These are phyloP conservation scores for Coemansia sp. DNA, from an alignment of 192 early-diverging fungal genomes.

Conservation along the genomic window DNA sequence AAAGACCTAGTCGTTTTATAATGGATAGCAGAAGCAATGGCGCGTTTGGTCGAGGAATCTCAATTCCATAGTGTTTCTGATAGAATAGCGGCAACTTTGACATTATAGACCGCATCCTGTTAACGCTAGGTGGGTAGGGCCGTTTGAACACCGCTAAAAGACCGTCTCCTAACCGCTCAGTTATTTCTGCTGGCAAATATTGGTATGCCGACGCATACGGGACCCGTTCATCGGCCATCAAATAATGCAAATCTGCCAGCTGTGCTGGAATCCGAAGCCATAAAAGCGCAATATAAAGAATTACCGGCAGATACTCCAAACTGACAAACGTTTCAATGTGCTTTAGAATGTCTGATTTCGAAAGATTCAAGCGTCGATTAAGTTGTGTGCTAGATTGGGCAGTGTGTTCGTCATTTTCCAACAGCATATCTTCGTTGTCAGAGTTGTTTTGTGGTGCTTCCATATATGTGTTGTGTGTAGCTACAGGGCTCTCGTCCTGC, in stretches of 20 bases:
- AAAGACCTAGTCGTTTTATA: constrained; percentile 23
- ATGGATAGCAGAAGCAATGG: constrained; percentile 23
- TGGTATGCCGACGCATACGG: constrained; percentile 28
- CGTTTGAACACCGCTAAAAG: constrained; percentile 12
- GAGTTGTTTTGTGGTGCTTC: neutral
- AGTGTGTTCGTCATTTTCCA: too few species aligned
- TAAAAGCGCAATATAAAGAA: constrained; percentile 26
- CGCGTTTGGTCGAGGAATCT: constrained; percentile 13
- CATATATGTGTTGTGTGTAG: neutral
- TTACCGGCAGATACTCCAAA: constrained; percentile 38
- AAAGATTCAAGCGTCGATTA: too few species aligned
- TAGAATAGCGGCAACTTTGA: constrained; percentile 22
- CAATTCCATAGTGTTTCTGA: constrained; percentile 16
- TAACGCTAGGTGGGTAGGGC: constrained; percentile 12
- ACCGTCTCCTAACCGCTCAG: constrained; percentile 20
- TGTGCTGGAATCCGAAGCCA: constrained; percentile 29
- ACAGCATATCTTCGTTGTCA: too few species aligned
- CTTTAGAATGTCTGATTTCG: neutral
- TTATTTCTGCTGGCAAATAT: constrained; percentile 16
- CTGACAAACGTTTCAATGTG: constrained; percentile 15
- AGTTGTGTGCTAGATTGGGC: too few species aligned
- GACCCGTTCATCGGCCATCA: constrained; percentile 36
- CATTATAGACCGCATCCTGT: constrained; percentile 5
- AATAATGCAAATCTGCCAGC: constrained; percentile 28
- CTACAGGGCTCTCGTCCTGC: neutral